A percentile compares a stretch with the other conserved stretches of the same genome.
phyloP scores from a whole-genome alignment of 108 stramenopile genomes.

The Pinguiococcus pyrenoidosus region DNA sequence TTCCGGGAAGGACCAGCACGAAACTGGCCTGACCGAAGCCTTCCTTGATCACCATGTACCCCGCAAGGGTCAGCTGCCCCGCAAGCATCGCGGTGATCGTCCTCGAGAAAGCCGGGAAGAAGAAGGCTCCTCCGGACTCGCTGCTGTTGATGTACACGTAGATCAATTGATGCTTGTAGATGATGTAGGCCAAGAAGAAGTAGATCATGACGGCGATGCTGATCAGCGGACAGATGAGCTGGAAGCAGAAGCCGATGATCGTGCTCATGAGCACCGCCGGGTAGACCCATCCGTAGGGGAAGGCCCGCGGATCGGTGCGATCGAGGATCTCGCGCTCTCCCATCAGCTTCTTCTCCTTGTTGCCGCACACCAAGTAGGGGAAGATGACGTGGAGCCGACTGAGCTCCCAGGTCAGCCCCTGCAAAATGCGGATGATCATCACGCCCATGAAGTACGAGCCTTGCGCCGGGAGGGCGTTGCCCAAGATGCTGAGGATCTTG shows the following conservation, averaged over 20 bases:
- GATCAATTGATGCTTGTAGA: slow-evolving; percentile 12
- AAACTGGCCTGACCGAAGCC: too few relatives aligned
- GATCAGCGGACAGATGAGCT: slow-evolving; percentile 7
- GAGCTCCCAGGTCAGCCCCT: not conserved
- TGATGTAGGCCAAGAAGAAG: slow-evolving; percentile 4
- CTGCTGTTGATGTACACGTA: slow-evolving; percentile 7
- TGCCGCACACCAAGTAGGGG: too few relatives aligned
- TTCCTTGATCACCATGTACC: too few relatives aligned
- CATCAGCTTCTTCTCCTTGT: too few relatives aligned
- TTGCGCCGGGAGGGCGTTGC: not conserved
- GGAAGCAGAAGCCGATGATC: slow-evolving; percentile 3
- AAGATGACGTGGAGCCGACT: not conserved
- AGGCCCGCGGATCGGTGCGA: too few relatives aligned
- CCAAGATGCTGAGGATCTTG: slow-evolving; percentile 1
- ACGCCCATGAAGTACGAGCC: slow-evolving; percentile 15
- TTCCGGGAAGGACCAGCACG: too few relatives aligned
- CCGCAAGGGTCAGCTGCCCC: too few relatives aligned
- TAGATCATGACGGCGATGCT: not conserved
- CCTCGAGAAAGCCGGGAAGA: too few relatives aligned
- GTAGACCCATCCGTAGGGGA: too few relatives aligned
- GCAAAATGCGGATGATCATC: slow-evolving; percentile 10
- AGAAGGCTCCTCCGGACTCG: slow-evolving; percentile 7
- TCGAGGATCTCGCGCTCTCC: too few relatives aligned
- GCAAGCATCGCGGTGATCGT: too few relatives aligned
- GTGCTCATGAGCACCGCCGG: too few relatives aligned